Evolutionary conservation across 228 moss, liverwort and hornwort genomes (phyloP).

Genomic region (Sphagnum fallax): DNA sequence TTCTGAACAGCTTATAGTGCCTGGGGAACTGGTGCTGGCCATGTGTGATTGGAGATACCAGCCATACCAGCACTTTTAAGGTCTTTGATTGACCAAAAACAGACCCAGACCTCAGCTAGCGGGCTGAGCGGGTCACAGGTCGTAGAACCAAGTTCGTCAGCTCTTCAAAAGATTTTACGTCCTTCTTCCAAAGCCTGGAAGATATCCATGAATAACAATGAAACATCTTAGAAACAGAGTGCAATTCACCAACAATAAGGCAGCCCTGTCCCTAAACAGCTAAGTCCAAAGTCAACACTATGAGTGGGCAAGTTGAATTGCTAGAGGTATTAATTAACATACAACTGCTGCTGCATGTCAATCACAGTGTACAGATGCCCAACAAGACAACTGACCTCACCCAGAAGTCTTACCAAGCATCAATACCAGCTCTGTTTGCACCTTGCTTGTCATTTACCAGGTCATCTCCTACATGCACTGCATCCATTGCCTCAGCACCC

Average conservation of each 20-base stretch:
- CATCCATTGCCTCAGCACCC: slow-evolving; percentile 40
- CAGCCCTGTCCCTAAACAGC: not conserved
- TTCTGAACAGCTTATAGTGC: no score
- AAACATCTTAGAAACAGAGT: not conserved
- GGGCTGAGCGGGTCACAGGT: slow-evolving; percentile 20
- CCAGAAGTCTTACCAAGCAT: slow-evolving; percentile 52
- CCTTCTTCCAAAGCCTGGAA: slow-evolving; percentile 94
- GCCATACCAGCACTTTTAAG: no score
- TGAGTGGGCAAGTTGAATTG: not conserved
- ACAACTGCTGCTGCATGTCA: not conserved
- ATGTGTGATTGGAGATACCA: no score
- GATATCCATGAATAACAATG: no score
- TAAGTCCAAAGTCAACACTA: not conserved
- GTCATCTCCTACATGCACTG: slow-evolving; percentile 91
- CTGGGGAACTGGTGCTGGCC: no score
- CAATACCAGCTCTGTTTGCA: slow-evolving; percentile 69
- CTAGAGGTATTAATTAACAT: not conserved
- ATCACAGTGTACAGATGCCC: no score
- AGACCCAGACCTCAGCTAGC: slow-evolving; percentile 1
- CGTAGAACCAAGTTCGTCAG: slow-evolving; percentile 60
- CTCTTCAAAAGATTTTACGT: slow-evolving; percentile 73
- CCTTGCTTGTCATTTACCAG: slow-evolving; percentile 73
- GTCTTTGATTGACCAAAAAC: no score
- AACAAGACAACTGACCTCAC: not conserved
- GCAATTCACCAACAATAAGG: not conserved